Base-by-base conservation (phyloP, 768 basidiomycete genomes). In the Lenzites betulinus region DNA sequence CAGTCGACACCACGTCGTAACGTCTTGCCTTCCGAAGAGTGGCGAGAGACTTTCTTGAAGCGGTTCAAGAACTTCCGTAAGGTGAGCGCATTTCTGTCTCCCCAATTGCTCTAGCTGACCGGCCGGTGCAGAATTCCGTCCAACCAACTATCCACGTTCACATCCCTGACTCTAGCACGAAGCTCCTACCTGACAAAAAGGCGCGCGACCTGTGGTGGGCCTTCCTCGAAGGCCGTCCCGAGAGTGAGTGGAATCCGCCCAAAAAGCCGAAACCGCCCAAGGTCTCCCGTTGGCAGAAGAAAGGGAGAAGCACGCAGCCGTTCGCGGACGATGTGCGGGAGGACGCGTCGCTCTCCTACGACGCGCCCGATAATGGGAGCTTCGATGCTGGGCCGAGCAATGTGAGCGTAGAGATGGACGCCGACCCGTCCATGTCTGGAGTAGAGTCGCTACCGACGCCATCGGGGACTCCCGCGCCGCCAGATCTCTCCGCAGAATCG, bases 181-280 rank as follows among this genome's bases (percentile, higher is more conserved):
- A 75, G 62, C 58, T 79, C 42, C 80, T 91, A 61, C 91, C 91
- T 25, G 86, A 89, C 51, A 87, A 81, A 69, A 86, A 82, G 68
- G 85, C 90, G 59, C 80, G 92, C 56, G 88, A 90, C 63, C 73
- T 77, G 18, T 93, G 92, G 92, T 93, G 92, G 92, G 80, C 81
- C 16, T 93, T 86, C 64, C 73, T 93, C 6, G 76, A 83, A 46
- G 92, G 90, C 35, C 77, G 77, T 64, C 85, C 89, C n/a, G 82
- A 84, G 67, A 77, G 79, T 33, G 84, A 82, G 42, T 92, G 90
- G 90, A 81, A 80, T 67, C 78, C 81, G 22, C 77, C 81, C 12
- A 84, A 81, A 60, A 70, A 71, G 53, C 67, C 64, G 11, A 74
- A 73, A 51, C 65, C 54, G 54, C 53, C 67, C 46, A 75, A 71